A percentile compares a stretch with the other conserved stretches of the same genome.
These are phyloP conservation scores for Mollisia scopiformis DNA, from an alignment of 2,329 filamentous ascomycete species.

Conservation along the genomic window DNA sequence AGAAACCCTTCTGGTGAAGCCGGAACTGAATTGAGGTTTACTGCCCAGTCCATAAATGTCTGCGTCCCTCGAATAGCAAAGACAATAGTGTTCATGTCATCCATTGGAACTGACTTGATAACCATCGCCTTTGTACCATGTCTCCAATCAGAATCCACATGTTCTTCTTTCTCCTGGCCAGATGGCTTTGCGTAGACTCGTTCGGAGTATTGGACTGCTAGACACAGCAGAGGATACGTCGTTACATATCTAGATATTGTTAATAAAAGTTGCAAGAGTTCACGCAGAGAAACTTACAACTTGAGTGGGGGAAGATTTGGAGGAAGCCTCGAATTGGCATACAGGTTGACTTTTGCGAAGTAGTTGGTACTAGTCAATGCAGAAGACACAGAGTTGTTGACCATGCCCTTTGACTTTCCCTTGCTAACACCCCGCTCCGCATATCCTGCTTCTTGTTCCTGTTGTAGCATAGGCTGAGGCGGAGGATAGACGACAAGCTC, in stretches of 20 bases:
- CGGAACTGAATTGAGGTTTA: constrained; percentile 75
- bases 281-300: constrained; percentile 51
- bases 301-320: constrained; percentile 67
- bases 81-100: constrained; percentile 77
- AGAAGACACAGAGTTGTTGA: constrained; percentile 39
- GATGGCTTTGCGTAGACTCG: constrained; percentile 71
- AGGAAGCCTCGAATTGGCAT: constrained; percentile 77
- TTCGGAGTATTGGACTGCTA: constrained; percentile 78
- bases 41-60: constrained; percentile 83
- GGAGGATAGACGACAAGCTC: constrained; percentile 45
- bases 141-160: constrained; percentile 71
- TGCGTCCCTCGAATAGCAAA: constrained; percentile 83
- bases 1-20: constrained; percentile 70
- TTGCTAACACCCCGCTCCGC: constrained; percentile 20
- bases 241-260: constrained; percentile 60
- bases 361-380: constrained; percentile 54
- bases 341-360: constrained; percentile 78
- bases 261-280: constrained; percentile 1
- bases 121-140: constrained; percentile 84
- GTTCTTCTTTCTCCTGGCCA: constrained; percentile 66
- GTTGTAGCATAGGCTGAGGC: constrained; percentile 22
- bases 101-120: constrained; percentile 78
- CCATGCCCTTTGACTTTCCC: constrained; percentile 39
- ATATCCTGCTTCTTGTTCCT: constrained; percentile 26
- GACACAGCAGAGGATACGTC: constrained; percentile 76